These are phyloP conservation scores for Anisodus acutangulus DNA, from an alignment of 257 asterid species.

Conservation along the genomic window DNA sequence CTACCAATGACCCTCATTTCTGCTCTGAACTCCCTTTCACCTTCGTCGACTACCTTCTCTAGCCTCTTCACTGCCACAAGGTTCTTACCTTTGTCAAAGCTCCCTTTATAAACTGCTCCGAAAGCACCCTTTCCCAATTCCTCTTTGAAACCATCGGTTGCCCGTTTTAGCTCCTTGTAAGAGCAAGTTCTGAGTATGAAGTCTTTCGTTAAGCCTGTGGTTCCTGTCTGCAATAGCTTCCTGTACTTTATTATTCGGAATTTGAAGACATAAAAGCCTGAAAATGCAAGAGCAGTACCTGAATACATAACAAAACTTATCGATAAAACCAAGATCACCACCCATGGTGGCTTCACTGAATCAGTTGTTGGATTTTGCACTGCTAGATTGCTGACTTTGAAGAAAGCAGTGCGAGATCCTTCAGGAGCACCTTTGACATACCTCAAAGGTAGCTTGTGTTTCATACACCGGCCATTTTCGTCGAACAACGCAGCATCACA, in stretches of 20 bases:
- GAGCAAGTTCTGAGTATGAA: conserved; percentile 38
- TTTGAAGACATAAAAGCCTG: conserved; percentile 27
- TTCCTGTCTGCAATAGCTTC: conserved; percentile 34
- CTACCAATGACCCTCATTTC: conserved; percentile 40
- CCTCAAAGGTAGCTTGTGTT: conserved; percentile 38
- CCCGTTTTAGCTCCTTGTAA: conserved; percentile 36
- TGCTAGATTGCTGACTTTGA: conserved; percentile 30
- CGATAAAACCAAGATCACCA: conserved; percentile 33
- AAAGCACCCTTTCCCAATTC: conserved; percentile 38
- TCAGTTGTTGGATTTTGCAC: neutral
- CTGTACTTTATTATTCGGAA: conserved; percentile 26
- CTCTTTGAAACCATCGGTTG: conserved; percentile 35
- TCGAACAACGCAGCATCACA: conserved; percentile 36
- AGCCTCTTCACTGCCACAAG: conserved; percentile 39
- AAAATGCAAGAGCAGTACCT: conserved; percentile 31
- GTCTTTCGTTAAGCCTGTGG: conserved; percentile 30
- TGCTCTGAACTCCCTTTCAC: conserved; percentile 40
- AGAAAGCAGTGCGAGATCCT: conserved; percentile 27
- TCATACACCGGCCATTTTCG: neutral
- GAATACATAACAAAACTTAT: conserved; percentile 28
- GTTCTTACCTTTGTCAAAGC: conserved; percentile 32
- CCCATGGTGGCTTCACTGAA: conserved; percentile 37
- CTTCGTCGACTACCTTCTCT: conserved; percentile 41
- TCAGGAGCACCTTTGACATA: conserved; percentile 26
- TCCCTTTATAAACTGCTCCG: conserved; percentile 39